Percentiles rank a stretch among this genome's conserved stretches.
These are phyloP conservation scores for Tulasnella sp. DNA, from an alignment of 768 basidiomycete genomes.

Conservation along the genomic window DNA sequence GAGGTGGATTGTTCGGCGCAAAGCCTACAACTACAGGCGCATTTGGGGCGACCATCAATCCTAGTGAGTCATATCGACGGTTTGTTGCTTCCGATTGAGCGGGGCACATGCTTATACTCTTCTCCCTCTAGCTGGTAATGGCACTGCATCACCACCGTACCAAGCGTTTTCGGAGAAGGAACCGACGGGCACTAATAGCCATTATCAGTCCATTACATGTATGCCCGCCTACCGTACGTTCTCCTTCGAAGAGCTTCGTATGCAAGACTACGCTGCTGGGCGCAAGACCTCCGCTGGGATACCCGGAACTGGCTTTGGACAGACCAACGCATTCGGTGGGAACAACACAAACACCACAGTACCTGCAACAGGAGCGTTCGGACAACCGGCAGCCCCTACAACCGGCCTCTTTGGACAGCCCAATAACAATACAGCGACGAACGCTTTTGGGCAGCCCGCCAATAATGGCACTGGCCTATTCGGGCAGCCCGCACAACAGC, in stretches of 20 bases:
- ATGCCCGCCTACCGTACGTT: conserved; percentile 69
- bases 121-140: conserved; percentile 29
- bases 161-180: conserved; percentile 57
- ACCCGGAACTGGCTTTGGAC: conserved; percentile 1
- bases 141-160: conserved; percentile 59
- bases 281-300: conserved; percentile 45
- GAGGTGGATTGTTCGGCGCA: conserved; percentile 49
- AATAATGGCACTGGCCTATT: no score
- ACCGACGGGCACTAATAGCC: conserved; percentile 33
- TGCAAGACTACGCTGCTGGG: conserved; percentile 65
- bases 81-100: conserved; percentile 22
- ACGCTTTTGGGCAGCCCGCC: conserved; percentile 19
- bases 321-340: conserved; percentile 18
- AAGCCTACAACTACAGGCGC: conserved; percentile 31
- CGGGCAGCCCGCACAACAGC: conserved; percentile 18
- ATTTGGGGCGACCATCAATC: conserved; percentile 35
- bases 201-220: conserved; percentile 74
- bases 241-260: conserved; percentile 72
- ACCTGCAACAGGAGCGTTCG: conserved; percentile 17
- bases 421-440: conserved; percentile 29
- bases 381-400: conserved; percentile 14
- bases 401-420: conserved; percentile 49
- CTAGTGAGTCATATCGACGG: conserved; percentile 17
- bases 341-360: conserved; percentile 16
- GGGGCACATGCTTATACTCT: conserved; percentile 9